Evolutionary conservation across 73 alveolate genomes (phyloP), one percentile per base, ranked within the genome.

Genomic region (Paramecium sonneborni): DNA sequence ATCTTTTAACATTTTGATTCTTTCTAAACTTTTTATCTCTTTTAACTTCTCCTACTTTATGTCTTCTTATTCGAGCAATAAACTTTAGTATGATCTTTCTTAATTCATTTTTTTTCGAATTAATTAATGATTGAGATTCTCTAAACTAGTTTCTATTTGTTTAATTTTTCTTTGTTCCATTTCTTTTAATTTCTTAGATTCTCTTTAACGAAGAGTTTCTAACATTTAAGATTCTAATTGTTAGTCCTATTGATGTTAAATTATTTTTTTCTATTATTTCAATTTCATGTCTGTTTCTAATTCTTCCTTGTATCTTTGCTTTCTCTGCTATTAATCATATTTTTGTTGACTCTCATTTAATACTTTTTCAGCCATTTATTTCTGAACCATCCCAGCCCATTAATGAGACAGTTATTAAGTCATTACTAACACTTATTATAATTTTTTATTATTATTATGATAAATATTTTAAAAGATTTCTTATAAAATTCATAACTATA

Each of bases 221-320:
- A 79, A 34, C 43, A 41, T 43, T 37, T 23, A 43, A 2, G 70
- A 43, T 43, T 79, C 90, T 79, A 43, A 79, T 24, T 43, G 26
- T 14, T 79, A 24, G 28, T 79, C 90, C 7, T 79, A 41, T 26
- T 39, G 46, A 23, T 79, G 44, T 43, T 43, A 46, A 21, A 41
- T 26, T 30, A 41, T 39, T 79, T 43, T 43, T 44, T 79, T 43
- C 24, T 79, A 43, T 79, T 79, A 79, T 79, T 44, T 79, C 55
- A 41, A 44, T 26, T 30, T 79, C 55, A 79, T 79, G 55, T 79
- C 90, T 43, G 90, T 79, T 46, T 79, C 90, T 18, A 79, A 44
- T 18, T 79, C 90, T 39, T 79, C 44, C 21, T 79, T 79, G 10
- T 79, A 79, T 24, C 74, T 79, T 30, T 79, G 32, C n/a, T 38